Conservation (phyloP, 371 early-diverging fungal genomes). For the Catenaria anguillulae region DNA sequence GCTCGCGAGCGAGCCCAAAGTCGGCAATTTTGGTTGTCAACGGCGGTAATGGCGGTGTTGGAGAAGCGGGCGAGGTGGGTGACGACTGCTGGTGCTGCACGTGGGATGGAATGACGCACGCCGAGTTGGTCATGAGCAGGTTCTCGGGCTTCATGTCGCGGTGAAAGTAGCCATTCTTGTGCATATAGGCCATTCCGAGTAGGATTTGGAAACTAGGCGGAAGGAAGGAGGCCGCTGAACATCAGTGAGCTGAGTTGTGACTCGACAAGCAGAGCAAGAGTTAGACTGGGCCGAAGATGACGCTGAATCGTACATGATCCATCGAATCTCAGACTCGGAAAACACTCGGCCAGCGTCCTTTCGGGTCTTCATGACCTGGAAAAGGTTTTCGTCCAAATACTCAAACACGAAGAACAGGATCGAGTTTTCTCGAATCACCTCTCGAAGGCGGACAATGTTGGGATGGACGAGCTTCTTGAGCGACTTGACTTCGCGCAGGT, state of each 20-base stretch:
- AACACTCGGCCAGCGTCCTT: conserved; percentile 31
- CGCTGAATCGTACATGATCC: conserved; percentile 39
- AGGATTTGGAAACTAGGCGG: conserved; percentile 53
- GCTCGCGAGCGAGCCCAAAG: conserved; percentile 80
- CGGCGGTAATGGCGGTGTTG: conserved; percentile 10
- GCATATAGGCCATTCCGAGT: conserved; percentile 70
- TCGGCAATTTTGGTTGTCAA: conserved; percentile 75
- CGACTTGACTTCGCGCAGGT: conserved; percentile 65
- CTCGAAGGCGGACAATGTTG: conserved; percentile 66
- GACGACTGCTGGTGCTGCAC: too few relatives aligned
- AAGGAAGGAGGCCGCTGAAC: not conserved
- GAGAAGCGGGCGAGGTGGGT: not conserved
- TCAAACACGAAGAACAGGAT: conserved; percentile 84
- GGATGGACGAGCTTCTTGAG: conserved; percentile 53
- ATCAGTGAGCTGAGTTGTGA: conserved; percentile 1
- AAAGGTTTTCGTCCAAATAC: conserved; percentile 83
- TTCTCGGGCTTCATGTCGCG: conserved; percentile 90
- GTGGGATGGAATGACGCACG: too few relatives aligned
- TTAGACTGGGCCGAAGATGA: too few relatives aligned
- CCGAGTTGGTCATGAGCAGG: conserved; percentile 29
- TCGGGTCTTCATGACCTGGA: conserved; percentile 59
- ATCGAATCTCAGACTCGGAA: conserved; percentile 38
- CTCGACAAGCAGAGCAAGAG: not conserved
- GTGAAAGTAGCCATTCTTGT: conserved; percentile 77
- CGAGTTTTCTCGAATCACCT: conserved; percentile 63